phyloP scores from a whole-genome alignment of 306 rosid genomes.

The Quercus robur region DNA sequence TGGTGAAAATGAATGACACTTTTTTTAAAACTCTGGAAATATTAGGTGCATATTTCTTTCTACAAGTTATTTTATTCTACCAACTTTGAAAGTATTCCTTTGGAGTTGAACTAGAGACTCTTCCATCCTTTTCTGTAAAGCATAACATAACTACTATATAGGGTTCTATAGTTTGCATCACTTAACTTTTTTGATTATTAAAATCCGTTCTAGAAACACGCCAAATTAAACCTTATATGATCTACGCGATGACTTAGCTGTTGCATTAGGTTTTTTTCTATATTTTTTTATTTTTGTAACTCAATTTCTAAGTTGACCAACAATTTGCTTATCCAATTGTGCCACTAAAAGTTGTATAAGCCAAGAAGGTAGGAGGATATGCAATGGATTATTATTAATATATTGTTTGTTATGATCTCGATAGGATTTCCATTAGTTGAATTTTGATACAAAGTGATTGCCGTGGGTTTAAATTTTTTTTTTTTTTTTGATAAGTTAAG shows the following conservation, averaged over 20 bases:
- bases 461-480: neutral
- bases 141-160: neutral
- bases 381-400: neutral
- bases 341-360: neutral
- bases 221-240: neutral
- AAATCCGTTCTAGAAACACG: neutral
- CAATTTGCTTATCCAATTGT: neutral
- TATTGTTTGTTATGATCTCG: too few relatives aligned
- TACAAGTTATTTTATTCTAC: neutral
- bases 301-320: neutral
- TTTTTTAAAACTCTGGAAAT: neutral
- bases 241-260: neutral
- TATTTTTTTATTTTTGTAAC: neutral
- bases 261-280: neutral
- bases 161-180: neutral
- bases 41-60: neutral
- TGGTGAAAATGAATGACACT: constrained; percentile 20
- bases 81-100: constrained; percentile 13
- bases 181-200: neutral
- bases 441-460: too few relatives aligned
- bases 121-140: neutral
- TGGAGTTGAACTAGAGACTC: constrained; percentile 9
- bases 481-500: neutral
- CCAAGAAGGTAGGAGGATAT: neutral
- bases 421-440: too few relatives aligned